phyloP scores from a whole-genome alignment of 1,284 basidiomycete species.

The Xerocomus nothofagi region DNA sequence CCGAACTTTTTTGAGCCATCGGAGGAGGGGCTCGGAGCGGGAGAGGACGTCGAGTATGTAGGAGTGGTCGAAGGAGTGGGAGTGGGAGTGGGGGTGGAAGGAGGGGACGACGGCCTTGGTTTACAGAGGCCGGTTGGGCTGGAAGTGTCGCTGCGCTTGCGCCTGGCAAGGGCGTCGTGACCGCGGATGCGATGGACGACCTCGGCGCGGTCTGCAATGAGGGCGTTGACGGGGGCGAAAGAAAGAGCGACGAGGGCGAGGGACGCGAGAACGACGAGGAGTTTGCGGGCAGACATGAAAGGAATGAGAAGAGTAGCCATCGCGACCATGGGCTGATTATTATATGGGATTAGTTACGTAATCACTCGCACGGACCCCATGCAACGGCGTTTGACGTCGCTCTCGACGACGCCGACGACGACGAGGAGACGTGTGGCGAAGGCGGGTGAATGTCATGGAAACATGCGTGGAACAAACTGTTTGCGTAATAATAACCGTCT shows the following conservation, averaged over 20 bases:
- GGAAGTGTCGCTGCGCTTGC: constrained; percentile 44
- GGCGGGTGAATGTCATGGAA: constrained; percentile 21
- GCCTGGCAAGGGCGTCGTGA: constrained; percentile 50
- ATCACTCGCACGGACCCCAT: constrained; percentile 16
- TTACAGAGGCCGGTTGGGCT: constrained; percentile 50
- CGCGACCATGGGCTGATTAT: not conserved
- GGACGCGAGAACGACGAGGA: constrained; percentile 57
- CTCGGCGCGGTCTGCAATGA: constrained; percentile 45
- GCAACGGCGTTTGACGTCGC: not conserved
- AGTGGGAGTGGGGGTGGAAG: not conserved
- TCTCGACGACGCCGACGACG: not conserved
- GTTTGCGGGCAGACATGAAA: constrained; percentile 51
- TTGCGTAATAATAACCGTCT: constrained; percentile 25
- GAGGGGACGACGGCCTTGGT: constrained; percentile 40
- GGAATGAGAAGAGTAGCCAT: not conserved
- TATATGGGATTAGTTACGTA: constrained; percentile 18
- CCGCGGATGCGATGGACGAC: constrained; percentile 39
- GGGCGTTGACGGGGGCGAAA: constrained; percentile 49
- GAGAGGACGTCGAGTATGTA: constrained; percentile 8
- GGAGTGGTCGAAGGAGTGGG: not conserved
- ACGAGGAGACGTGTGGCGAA: not conserved
- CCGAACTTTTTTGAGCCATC: constrained; percentile 25
- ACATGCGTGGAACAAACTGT: constrained; percentile 15
- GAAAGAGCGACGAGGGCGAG: constrained; percentile 56
- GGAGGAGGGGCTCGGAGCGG: constrained; percentile 17